Base-by-base conservation (phyloP, 2,329 filamentous ascomycete species). In the Stagonosporopsis rhizophila region DNA sequence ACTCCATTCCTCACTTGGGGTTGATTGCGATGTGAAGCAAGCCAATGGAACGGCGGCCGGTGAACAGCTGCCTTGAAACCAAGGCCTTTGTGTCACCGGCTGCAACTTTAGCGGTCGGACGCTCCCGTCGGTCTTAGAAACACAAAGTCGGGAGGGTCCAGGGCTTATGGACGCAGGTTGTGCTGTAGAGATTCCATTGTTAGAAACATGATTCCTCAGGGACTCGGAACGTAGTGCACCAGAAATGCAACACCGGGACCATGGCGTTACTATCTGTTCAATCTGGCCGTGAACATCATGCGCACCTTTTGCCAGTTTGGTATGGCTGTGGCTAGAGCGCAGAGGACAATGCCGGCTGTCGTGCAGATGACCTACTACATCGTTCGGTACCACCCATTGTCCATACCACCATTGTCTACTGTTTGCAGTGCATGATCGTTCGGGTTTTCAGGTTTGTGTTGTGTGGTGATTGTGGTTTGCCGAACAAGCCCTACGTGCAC, bases 21-120 rank as follows among this genome's bases (percentile, higher is more conserved):
- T 55, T 52, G 51, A 52, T 44, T 65, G 60, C 62, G 46, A 53
- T 62, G 59, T 63, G 68, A 51, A 54, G 37, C 41, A 54, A 48
- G 45, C 67, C 66, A 70, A 73, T 71, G 54, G 51, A 52, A 35
- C 34, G 14, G 20, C n/a, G 17, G 27, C 37, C 41, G 47, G 56
- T 45, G 46, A 51, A 51, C 59, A 61, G 64, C 61, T 69, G 61
- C 63, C 66, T 66, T 41, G 51, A 48, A 65, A 67, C 61, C 62
- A 66, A 66, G 62, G 61, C 56, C 55, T 55, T 53, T 59, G 65
- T 63, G 52, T 60, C 15, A 56, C 53, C 37, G 11, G 42, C 23
- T 47, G 40, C 46, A 20, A 37, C 23, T 39, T 22, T n/a, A 49
- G 40, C 25, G 41, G 27, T 55, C 27, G 52, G 46, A 40, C 34